Evolutionary conservation across 2,329 filamentous ascomycete genomes (phyloP).

Genomic region (Madurella mycetomatis): DNA sequence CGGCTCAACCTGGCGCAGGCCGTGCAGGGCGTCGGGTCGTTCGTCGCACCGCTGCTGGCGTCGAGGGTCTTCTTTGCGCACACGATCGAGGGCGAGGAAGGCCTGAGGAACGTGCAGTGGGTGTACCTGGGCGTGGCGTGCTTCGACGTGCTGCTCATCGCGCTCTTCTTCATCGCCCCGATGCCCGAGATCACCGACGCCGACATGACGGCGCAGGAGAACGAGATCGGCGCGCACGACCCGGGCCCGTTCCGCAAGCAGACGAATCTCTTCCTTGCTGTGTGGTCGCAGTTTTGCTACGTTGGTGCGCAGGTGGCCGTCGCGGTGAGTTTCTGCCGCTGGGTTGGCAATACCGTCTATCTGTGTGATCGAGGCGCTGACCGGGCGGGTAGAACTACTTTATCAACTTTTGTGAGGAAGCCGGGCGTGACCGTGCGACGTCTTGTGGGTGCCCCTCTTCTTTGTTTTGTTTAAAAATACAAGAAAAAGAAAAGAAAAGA

Average conservation of each 20-base stretch:
- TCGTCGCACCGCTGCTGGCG: conserved; percentile 55
- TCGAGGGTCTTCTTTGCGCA: conserved; percentile 59
- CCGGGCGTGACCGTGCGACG: conserved; percentile 22
- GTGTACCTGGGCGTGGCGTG: conserved; percentile 69
- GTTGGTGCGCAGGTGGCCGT: conserved; percentile 55
- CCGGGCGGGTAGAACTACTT: conserved; percentile 41
- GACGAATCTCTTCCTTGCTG: conserved; percentile 57
- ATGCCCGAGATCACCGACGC: conserved; percentile 70
- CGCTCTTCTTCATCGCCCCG: conserved; percentile 60
- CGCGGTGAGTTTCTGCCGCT: conserved; percentile 38
- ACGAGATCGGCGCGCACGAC: conserved; percentile 38
- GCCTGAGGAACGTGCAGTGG: conserved; percentile 67
- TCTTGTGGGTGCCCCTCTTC: conserved; percentile 19
- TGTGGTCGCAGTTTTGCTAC: conserved; percentile 60
- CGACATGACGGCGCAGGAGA: conserved; percentile 57
- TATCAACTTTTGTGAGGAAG: conserved; percentile 44
- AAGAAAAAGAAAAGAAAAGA: not conserved
- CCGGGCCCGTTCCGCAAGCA: conserved; percentile 52
- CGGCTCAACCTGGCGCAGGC: conserved; percentile 56
- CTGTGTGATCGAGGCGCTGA: conserved; percentile 30
- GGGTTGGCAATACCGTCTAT: not conserved
- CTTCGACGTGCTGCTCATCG: conserved; percentile 64
- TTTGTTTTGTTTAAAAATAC: not conserved
- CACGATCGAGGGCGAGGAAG: conserved; percentile 43
- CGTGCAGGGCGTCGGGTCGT: conserved; percentile 54